Evolutionary conservation across 2,329 filamentous ascomycete genomes (phyloP).

Genomic region (Neofusicoccum sp.): DNA sequence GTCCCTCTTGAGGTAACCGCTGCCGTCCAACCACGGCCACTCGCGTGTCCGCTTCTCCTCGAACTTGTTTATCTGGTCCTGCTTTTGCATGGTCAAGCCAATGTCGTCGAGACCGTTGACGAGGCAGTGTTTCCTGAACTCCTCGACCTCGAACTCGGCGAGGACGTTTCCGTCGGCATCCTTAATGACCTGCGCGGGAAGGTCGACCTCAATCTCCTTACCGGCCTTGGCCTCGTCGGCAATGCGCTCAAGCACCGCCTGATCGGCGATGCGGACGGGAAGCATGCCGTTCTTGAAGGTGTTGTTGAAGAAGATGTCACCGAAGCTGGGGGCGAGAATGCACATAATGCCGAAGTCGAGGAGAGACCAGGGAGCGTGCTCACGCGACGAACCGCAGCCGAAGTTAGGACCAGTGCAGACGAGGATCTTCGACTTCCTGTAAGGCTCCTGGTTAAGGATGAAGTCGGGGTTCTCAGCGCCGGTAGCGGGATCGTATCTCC

Average conservation of each 20-base stretch:
- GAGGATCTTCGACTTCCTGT: conserved; percentile 80
- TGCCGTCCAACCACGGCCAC: conserved; percentile 90
- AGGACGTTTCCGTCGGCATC: conserved; percentile 71
- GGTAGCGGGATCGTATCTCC: conserved; percentile 69
- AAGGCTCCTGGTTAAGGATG: conserved; percentile 86
- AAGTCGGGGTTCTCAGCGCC: conserved; percentile 77
- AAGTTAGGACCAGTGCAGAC: conserved; percentile 93
- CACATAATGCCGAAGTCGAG: conserved; percentile 95
- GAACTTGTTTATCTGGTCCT: conserved; percentile 81
- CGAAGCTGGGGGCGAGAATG: conserved; percentile 83
- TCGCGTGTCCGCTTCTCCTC: conserved; percentile 73
- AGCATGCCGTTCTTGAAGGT: conserved; percentile 99
- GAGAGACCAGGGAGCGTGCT: conserved; percentile 96
- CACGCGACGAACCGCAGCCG: conserved; percentile 86
- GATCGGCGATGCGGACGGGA: conserved; percentile 72
- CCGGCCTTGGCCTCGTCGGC: conserved; percentile 75
- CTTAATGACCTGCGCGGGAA: conserved; percentile 80
- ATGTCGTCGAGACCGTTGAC: conserved; percentile 95
- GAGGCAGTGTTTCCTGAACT: conserved; percentile 92
- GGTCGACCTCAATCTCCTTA: conserved; percentile 83
- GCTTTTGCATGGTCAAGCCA: conserved; percentile 87
- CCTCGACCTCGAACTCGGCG: conserved; percentile 80
- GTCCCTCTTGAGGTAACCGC: conserved; percentile 67
- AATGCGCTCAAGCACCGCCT: conserved; percentile 65
- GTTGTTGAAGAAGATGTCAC: conserved; percentile 99